These are phyloP conservation scores for Colletotrichum tofieldiae DNA, from an alignment of 2,329 filamentous ascomycete species.

Conservation along the genomic window DNA sequence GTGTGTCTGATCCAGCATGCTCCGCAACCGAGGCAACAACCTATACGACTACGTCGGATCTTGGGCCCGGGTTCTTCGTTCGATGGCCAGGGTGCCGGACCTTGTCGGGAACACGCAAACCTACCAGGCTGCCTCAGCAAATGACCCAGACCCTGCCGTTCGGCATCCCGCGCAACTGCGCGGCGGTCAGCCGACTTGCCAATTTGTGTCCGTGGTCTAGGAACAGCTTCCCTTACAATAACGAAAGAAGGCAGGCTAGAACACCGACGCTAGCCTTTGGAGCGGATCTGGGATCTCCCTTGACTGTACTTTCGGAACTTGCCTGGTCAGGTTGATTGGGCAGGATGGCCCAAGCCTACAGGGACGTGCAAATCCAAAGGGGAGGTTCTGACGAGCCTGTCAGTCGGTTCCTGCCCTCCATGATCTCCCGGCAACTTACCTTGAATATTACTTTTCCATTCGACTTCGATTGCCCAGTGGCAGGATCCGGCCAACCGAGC, in stretches of 20 bases:
- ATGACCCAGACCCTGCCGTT: not conserved
- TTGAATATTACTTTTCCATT: not conserved
- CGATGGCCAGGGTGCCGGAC: not conserved
- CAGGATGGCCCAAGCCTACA: not conserved
- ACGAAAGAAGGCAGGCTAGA: not conserved
- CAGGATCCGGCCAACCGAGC: not conserved
- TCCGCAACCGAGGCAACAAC: not conserved
- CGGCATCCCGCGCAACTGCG: not conserved
- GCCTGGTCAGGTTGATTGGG: not conserved
- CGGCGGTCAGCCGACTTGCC: not conserved
- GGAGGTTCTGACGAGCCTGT: conserved; percentile 30
- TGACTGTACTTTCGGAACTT: not conserved
- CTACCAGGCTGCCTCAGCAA: not conserved
- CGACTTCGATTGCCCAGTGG: not conserved
- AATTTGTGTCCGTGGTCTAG: not conserved
- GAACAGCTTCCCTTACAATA: not conserved
- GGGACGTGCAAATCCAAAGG: not conserved
- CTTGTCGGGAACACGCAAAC: not conserved
- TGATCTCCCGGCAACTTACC: not conserved
- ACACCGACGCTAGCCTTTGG: not conserved
- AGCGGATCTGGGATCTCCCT: not conserved
- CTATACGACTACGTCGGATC: not conserved
- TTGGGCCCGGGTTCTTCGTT: not conserved
- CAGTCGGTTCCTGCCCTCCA: conserved; percentile 11
- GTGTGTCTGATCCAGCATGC: not conserved